These are phyloP conservation scores for Suillus variegatus DNA, from an alignment of 768 basidiomycete genomes.

Conservation along the genomic window DNA sequence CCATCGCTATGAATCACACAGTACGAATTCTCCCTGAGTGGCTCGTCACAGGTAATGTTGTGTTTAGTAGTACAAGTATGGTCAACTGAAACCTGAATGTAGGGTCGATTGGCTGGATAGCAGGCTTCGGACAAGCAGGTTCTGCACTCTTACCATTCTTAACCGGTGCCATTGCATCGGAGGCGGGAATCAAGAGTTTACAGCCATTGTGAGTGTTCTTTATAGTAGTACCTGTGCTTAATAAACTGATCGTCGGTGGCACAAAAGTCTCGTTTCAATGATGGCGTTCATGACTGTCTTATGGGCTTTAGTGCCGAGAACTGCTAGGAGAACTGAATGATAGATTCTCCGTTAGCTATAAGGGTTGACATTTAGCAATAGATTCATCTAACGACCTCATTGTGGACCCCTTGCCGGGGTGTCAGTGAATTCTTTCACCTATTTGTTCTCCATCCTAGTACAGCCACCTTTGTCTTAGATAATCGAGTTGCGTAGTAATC, in stretches of 20 bases:
- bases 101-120: conserved; percentile 50
- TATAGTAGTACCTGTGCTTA: neutral
- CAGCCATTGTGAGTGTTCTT: conserved; percentile 47
- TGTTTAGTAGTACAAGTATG: conserved; percentile 3
- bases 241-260: neutral
- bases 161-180: conserved; percentile 45
- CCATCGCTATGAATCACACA: conserved; percentile 45
- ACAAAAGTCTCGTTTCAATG: conserved; percentile 37
- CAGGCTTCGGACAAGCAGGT: conserved; percentile 52
- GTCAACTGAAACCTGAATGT: conserved; percentile 36
- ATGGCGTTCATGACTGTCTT: conserved; percentile 41
- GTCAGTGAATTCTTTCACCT: neutral
- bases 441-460: too few relatives aligned
- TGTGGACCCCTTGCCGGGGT: neutral
- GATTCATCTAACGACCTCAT: neutral
- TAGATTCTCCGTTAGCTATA: neutral
- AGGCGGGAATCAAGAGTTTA: conserved; percentile 43
- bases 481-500: too few relatives aligned
- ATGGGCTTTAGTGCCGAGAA: conserved; percentile 45
- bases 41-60: conserved; percentile 30
- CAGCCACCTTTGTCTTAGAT: too few relatives aligned
- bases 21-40: conserved; percentile 35
- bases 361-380: neutral
- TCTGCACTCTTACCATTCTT: conserved; percentile 54
- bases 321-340: conserved; percentile 2